Evolutionary conservation across 768 basidiomycete genomes (phyloP), one percentile per base, ranked within the genome.

Genomic region (Crassisporium funariophilum): DNA sequence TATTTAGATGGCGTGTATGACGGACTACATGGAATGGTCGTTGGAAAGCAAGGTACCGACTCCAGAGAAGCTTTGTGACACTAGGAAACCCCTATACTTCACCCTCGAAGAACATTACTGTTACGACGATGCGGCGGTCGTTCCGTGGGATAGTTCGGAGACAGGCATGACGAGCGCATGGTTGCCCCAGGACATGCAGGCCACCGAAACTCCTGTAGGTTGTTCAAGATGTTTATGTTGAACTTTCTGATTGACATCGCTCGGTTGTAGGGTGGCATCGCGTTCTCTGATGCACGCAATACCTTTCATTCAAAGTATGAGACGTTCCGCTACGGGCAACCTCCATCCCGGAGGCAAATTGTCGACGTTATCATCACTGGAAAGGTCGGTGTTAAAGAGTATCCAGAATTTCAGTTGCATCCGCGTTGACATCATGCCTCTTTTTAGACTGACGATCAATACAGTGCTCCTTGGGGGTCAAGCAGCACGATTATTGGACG

Each of bases 401-500:
- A 16, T 27, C 16, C 19, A 13, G 25, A 23, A 10, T 50, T 15
- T 22, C 34, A 23, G 27, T 23, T 27, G 15, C 20, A 16, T 43
- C 41, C 25, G n/a, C 8, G 33, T 13, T 31, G 19, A 12, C 15
- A 24, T 17, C 53, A 36, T 38, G 25, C 44, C 34, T 4, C 41
- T 33, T 19, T 36, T 21, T 54, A 81, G 80, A 76, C 77, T 5
- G 78, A 78, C 44, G 66, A 67, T 27, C 64, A 61, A 13, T 70
- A 77, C 49, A 68, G 71, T 17, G 61, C 66, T 15, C 78, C 79
- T 2, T 87, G 84, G 85, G 82, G 80, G 2, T 72, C 68, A 3
- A 79, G 76, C 46, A 72, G 64, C 38, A 44, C 36, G 45, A 68
- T 85, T 40, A 60, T 78, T 33, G 85, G 85, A 27, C 77, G 83